Percentiles rank a stretch among this genome's conserved stretches.
These are phyloP conservation scores for Pyrenula massariospora DNA, from an alignment of 495 filamentous ascomycete genomes.

Conservation along the genomic window DNA sequence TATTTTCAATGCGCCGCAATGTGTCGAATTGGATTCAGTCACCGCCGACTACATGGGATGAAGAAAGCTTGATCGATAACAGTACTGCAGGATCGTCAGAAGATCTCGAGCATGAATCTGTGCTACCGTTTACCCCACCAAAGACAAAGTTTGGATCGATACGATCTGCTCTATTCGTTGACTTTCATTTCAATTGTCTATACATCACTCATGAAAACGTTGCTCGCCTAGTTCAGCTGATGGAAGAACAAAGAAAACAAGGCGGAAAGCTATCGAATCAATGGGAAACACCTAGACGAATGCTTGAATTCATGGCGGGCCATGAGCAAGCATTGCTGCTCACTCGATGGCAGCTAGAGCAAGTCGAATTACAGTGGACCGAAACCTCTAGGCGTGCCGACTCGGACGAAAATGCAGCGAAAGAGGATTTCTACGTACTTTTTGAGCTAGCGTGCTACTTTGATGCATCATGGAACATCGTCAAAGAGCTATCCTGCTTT, in stretches of 20 bases:
- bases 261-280: not conserved
- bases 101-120: conserved; percentile 4
- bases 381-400: not conserved
- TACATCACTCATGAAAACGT: not conserved
- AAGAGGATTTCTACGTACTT: conserved; percentile 5
- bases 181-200: conserved; percentile 1
- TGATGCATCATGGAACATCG: conserved; percentile 6
- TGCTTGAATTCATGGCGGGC: not conserved
- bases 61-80: conserved; percentile 3
- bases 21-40: conserved; percentile 6
- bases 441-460: conserved; percentile 4
- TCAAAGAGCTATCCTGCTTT: conserved; percentile 6
- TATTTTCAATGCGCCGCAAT: conserved; percentile 9
- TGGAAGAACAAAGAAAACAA: not conserved
- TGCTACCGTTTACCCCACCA: conserved; percentile 5
- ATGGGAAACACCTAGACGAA: not conserved
- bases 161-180: conserved; percentile 6
- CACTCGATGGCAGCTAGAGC: not conserved
- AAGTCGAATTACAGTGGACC: not conserved
- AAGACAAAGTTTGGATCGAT: conserved; percentile 8
- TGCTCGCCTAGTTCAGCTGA: not conserved
- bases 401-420: conserved; percentile 1
- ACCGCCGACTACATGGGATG: conserved; percentile 5
- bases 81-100: not conserved
- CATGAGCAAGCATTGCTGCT: not conserved